Evolutionary conservation across 2,329 filamentous ascomycete species (phyloP).

Genomic region (Ceratocystis harringtonii): DNA sequence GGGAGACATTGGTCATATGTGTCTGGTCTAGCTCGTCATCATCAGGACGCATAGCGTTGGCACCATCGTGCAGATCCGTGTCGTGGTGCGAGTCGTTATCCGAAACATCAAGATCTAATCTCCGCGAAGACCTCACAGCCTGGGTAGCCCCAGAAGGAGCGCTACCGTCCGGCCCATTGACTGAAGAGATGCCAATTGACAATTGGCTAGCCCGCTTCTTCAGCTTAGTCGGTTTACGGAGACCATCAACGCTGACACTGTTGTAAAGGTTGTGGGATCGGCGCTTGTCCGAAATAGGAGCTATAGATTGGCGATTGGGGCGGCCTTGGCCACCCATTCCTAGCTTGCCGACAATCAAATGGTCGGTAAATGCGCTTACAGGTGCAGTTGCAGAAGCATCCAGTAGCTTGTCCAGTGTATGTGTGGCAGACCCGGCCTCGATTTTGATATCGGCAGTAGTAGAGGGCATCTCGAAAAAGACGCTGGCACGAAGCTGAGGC

Average conservation of each 20-base stretch:
- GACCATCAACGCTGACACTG: conserved; percentile 9
- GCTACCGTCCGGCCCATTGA: not conserved
- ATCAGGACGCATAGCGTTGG: not conserved
- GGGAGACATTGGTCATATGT: conserved; percentile 9
- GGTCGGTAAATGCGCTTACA: conserved; percentile 81
- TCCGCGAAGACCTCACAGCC: conserved; percentile 9
- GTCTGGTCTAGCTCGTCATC: conserved; percentile 9
- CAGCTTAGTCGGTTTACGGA: conserved; percentile 14
- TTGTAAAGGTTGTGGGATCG: conserved; percentile 13
- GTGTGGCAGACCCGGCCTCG: conserved; percentile 69
- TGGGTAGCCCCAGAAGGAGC: not conserved
- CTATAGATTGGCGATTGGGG: conserved; percentile 24
- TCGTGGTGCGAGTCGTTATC: conserved; percentile 13
- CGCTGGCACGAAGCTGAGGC: conserved; percentile 74
- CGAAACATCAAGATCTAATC: conserved; percentile 13
- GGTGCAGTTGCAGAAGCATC: conserved; percentile 79
- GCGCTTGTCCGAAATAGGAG: conserved; percentile 29
- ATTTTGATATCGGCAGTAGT: conserved; percentile 38
- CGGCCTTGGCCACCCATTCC: conserved; percentile 60
- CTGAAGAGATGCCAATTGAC: conserved; percentile 10
- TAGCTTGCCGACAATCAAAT: conserved; percentile 63
- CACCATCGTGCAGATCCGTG: conserved; percentile 10
- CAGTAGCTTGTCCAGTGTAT: conserved; percentile 78
- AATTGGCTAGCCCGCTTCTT: conserved; percentile 13
- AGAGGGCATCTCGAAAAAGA: conserved; percentile 67